Conservation (phyloP, 257 asterid genomes). For the Solanum sitiens region DNA sequence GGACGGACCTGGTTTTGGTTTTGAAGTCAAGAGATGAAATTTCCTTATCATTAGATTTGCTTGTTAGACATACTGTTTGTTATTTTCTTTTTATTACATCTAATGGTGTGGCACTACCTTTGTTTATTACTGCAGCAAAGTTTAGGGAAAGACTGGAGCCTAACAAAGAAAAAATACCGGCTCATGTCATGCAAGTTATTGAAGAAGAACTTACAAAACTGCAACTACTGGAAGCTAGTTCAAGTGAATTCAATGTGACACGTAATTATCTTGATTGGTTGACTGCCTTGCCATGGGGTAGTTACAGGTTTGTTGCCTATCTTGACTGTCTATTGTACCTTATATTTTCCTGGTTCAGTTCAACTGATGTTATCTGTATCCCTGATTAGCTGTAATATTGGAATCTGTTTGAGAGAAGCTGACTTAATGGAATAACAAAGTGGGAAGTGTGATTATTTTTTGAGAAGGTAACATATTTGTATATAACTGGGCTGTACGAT, state of each 20-base stretch:
- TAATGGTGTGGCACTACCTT: background rate
- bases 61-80: background rate
- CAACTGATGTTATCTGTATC: background rate
- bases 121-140: constrained; percentile 45
- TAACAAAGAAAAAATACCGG: constrained; percentile 80
- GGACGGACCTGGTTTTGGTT: background rate
- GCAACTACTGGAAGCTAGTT: constrained; percentile 94
- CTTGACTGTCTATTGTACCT: background rate
- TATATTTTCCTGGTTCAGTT: background rate
- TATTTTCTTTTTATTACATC: background rate
- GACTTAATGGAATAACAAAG: background rate
- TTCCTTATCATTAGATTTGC: background rate
- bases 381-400: background rate
- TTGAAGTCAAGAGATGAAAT: background rate
- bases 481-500: background rate
- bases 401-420: background rate
- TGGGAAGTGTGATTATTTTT: background rate
- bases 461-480: background rate
- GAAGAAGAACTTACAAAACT: constrained; percentile 92
- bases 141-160: constrained; percentile 93
- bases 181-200: constrained; percentile 93
- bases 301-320: constrained; percentile 58
- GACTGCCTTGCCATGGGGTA: constrained; percentile 99
- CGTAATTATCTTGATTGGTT: constrained; percentile 99
- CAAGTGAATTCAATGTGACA: constrained; percentile 96